A percentile compares a stretch with the other conserved stretches of the same genome.
Conservation (phyloP, 2,329 filamentous ascomycete genomes). For the Geosmithia flava region DNA sequence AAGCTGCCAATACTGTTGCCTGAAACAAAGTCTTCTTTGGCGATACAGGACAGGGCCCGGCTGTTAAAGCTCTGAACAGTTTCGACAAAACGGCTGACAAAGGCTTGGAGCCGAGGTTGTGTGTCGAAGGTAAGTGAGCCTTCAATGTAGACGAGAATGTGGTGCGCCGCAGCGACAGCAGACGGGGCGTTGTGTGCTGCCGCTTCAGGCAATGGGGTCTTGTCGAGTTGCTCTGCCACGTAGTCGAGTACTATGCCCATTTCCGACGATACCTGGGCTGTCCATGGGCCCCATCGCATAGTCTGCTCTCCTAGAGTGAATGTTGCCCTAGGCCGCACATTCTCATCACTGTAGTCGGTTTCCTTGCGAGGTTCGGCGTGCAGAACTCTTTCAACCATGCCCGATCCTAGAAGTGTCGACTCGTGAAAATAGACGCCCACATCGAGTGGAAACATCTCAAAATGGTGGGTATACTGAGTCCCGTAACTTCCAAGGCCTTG, state of each 20-base stretch:
- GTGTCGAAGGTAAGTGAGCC: slow-evolving; percentile 26
- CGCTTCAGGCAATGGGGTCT: neutral
- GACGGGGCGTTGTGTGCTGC: neutral
- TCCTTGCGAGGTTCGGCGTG: slow-evolving; percentile 9
- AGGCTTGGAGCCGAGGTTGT: slow-evolving; percentile 21
- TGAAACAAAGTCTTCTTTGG: neutral
- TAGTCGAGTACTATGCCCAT: slow-evolving; percentile 49
- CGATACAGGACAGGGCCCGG: neutral
- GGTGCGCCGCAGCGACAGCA: slow-evolving; percentile 22
- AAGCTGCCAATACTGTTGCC: neutral
- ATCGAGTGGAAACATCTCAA: slow-evolving; percentile 48
- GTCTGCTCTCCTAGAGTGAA: slow-evolving; percentile 34
- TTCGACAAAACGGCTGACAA: slow-evolving; percentile 29
- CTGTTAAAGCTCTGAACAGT: slow-evolving; percentile 14
- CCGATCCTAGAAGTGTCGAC: slow-evolving; percentile 44
- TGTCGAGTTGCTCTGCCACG: slow-evolving; percentile 33
- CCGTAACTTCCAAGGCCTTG: slow-evolving; percentile 46
- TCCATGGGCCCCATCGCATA: slow-evolving; percentile 44
- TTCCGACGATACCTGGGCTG: slow-evolving; percentile 46
- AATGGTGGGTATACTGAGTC: slow-evolving; percentile 48
- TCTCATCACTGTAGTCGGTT: slow-evolving; percentile 5
- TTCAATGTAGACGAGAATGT: slow-evolving; percentile 35
- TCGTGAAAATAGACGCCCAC: slow-evolving; percentile 45
- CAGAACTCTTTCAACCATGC: slow-evolving; percentile 26
- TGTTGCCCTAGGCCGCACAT: slow-evolving; percentile 16